Evolutionary conservation across 441 rosid species (phyloP).

Genomic region (Jatropha podagrica): DNA sequence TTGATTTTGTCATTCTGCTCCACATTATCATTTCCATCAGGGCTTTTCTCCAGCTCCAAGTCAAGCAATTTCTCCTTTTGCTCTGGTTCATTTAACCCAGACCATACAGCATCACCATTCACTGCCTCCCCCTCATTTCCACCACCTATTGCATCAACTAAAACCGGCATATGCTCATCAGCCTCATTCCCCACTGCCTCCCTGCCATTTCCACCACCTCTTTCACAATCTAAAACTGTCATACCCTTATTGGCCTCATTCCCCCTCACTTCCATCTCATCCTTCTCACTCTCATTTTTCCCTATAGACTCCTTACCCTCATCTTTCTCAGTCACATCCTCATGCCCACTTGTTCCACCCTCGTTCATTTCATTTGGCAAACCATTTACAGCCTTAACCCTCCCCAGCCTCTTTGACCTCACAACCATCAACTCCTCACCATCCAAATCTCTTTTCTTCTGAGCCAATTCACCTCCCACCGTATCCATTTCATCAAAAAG

Average conservation of each 20-base stretch:
- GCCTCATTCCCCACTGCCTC: constrained; percentile 19
- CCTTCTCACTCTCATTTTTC: constrained; percentile 37
- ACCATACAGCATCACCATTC: constrained; percentile 22
- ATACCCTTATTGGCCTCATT: constrained; percentile 16
- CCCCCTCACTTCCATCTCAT: constrained; percentile 21
- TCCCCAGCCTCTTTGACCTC: constrained; percentile 36
- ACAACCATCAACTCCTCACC: constrained; percentile 24
- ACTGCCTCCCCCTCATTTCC: constrained; percentile 30
- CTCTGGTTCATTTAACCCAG: constrained; percentile 11
- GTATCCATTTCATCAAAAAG: constrained; percentile 38
- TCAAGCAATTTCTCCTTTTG: constrained; percentile 10
- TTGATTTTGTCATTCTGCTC: constrained; percentile 28
- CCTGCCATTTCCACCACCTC: constrained; percentile 19
- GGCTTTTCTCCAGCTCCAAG: constrained; percentile 20
- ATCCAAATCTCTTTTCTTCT: constrained; percentile 15
- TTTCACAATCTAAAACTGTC: constrained; percentile 21
- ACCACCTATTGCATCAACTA: constrained; percentile 22
- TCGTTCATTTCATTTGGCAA: constrained; percentile 32
- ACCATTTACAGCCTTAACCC: constrained; percentile 36
- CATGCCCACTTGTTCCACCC: constrained; percentile 27
- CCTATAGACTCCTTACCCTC: constrained; percentile 25
- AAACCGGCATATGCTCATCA: constrained; percentile 15
- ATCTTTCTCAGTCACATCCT: constrained; percentile 34
- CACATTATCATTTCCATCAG: constrained; percentile 29
- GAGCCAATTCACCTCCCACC: constrained; percentile 18